Evolutionary conservation across 768 basidiomycete genomes (phyloP).

Genomic region (Hypsizygus marmoreus): DNA sequence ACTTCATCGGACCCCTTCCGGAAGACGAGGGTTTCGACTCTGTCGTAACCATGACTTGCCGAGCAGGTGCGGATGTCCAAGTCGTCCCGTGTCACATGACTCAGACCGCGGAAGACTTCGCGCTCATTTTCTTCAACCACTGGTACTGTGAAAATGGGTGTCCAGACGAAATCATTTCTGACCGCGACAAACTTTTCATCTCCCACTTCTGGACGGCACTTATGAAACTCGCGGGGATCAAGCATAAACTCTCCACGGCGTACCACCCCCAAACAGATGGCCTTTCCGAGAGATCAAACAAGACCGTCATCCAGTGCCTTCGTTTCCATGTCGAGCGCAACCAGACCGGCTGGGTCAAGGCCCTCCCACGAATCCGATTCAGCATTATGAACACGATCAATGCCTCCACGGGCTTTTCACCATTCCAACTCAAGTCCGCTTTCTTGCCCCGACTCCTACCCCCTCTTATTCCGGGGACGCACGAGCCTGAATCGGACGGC

Average conservation of each 20-base stretch:
- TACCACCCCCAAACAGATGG: conserved; percentile 40
- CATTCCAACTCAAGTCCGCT: conserved; percentile 27
- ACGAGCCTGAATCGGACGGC: background rate
- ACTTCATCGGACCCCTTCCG: conserved; percentile 39
- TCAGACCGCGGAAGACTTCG: conserved; percentile 24
- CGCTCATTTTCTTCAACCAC: conserved; percentile 24
- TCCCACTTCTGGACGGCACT: conserved; percentile 30
- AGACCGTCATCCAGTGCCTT: conserved; percentile 23
- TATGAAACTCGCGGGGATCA: conserved; percentile 19
- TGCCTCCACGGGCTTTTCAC: conserved; percentile 25
- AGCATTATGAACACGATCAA: conserved; percentile 33
- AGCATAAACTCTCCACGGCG: conserved; percentile 29
- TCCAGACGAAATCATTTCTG: conserved; percentile 27
- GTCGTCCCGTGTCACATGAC: conserved; percentile 9
- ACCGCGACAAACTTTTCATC: conserved; percentile 35
- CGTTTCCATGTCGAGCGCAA: conserved; percentile 23
- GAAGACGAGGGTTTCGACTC: conserved; percentile 29
- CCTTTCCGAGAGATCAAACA: too few relatives aligned
- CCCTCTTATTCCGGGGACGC: too few relatives aligned
- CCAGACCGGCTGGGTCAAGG: conserved; percentile 28
- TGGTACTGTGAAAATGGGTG: conserved; percentile 34
- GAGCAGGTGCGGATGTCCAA: too few relatives aligned
- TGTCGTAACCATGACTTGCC: conserved; percentile 21
- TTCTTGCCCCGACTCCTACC: conserved; percentile 23
- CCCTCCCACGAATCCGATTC: conserved; percentile 26